These are phyloP conservation scores for Edaphochlamys debaryana DNA, from an alignment of 139 green algal species.

Conservation along the genomic window DNA sequence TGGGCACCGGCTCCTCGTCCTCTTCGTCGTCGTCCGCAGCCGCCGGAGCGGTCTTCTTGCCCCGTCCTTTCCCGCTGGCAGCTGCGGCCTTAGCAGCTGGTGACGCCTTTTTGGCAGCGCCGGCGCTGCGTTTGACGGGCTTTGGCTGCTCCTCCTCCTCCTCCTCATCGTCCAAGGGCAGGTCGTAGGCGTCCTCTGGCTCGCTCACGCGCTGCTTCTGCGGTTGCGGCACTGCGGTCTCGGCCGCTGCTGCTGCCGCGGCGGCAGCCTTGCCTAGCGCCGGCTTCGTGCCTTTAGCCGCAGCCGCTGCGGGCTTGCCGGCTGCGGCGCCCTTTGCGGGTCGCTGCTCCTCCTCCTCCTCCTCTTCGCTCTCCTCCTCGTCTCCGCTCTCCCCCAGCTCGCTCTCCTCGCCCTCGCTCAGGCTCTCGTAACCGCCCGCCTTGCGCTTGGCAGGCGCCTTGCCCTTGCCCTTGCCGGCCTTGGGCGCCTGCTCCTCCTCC, in stretches of 20 bases:
- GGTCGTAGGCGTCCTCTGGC: not conserved
- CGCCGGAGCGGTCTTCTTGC: too few species aligned
- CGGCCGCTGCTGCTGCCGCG: too few species aligned
- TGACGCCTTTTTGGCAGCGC: not conserved
- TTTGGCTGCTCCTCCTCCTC: not conserved
- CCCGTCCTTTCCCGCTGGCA: too few species aligned
- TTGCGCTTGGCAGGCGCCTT: too few species aligned
- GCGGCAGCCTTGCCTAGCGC: too few species aligned
- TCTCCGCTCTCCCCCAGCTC: not conserved
- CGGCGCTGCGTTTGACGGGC: not conserved
- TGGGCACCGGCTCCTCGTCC: too few species aligned
- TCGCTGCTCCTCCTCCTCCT: not conserved
- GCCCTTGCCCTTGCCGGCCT: too few species aligned
- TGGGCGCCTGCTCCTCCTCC: not conserved
- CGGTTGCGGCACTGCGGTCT: too few species aligned
- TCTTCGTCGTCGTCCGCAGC: too few species aligned
- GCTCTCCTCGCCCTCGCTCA: slow-evolving; percentile 6
- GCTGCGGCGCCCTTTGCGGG: not conserved
- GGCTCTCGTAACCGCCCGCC: not conserved
- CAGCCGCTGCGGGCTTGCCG: not conserved
- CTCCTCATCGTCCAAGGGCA: not conserved
- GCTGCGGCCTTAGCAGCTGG: too few species aligned
- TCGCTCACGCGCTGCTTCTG: too few species aligned
- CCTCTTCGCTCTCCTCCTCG: not conserved
- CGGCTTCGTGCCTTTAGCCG: not conserved